Base-by-base conservation (phyloP, 2,329 filamentous ascomycete genomes). In the Hypoxylon rubiginosum region DNA sequence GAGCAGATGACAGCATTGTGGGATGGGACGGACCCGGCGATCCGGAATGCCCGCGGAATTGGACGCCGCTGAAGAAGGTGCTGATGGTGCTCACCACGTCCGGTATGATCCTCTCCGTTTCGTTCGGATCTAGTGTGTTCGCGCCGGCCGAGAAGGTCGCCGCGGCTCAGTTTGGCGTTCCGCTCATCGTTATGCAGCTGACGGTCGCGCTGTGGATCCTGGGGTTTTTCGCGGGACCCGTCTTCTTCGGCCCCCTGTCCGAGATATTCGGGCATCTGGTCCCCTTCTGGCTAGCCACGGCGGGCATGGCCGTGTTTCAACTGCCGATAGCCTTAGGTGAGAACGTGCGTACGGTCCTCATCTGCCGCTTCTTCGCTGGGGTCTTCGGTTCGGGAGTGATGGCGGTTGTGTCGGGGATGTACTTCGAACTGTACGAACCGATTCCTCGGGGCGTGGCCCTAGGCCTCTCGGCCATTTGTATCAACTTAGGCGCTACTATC, bases 291-390 rank as follows among this genome's bases (percentile, higher is more conserved):
- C 36, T 72, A 15, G 49, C 60, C n/a, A 46, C 69, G 39, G 36
- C 48, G 5, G 70, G 70, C 7, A 56, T 72, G 28, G 55, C 59
- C 24, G 32, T 68, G 4, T 72, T 68, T 41, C 69, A 71, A 52
- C 54, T 72, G 21, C 70, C 70, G 21, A 62, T 71, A 19, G 71
- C 71, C 10, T 43, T 69, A 5, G 70, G 41, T 4, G 52, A 52
- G 1, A 69, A 68, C 49, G 52, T 67, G 11, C 46, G 55, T 36
- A 70, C 70, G 15, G 53, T 72, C 21, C 53, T 73, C 5, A 32
- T 72, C 41, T 69, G 62, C 52, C 66, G 70, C 5, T 72, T 73
- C 61, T 63, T 72, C 48, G 55, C 68, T 2, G 71, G 70, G 3
- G 68, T 60, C 5, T 73, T 68, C 9, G 61, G 69, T 11, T 57